Evolutionary conservation across 257 asterid genomes (phyloP), one percentile per base, ranked within the genome.

Genomic region (Capsicum baccatum): DNA sequence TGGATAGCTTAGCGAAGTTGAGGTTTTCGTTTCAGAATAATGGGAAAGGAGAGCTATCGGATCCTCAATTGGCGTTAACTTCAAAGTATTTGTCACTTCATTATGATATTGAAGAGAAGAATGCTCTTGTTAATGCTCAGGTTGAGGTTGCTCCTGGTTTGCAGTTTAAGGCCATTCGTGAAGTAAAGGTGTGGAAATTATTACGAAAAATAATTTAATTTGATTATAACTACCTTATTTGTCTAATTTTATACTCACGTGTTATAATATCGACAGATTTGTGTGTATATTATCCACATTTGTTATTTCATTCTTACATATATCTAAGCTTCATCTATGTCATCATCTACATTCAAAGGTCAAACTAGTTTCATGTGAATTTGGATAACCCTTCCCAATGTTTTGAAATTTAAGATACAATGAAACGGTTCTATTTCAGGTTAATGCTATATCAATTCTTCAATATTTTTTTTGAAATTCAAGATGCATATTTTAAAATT

Each of bases 21-120:
- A 96, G 90, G 91, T 57, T 96, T 37, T 89, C 97, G 6, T 96
- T 96, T 81, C 93, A 86, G 74, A 93, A 92, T 88, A 87, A 92
- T 88, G 91, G 86, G 78, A 92, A 92, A 60, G 97, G 99, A 37
- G 95, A 94, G 85, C 89, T 96, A 68, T 87, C 93, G 58, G 98
- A 94, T 55, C 95, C 98, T 39, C 98, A 90, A 83, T 54, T 96
- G 85, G 89, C 93, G 37, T 86, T 96, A 86, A 90, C 88, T 56
- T 91, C 98, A 14, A 94, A 88, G 85, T 87, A 85, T 80, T 88
- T 96, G 57, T 96, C 99, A 19, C 76, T 93, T 79, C 92, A 90
- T 83, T 96, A 94, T 89, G 99, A 96, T 83, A 84, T 96, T 64
- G 99, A 94, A 76, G 94, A 94, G 85, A 87, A 73, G 57, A 95